Evolutionary conservation across 2,329 filamentous ascomycete genomes (phyloP), one percentile per base, ranked within the genome.

Genomic region (Pseudopyrenochaeta lycopersici): DNA sequence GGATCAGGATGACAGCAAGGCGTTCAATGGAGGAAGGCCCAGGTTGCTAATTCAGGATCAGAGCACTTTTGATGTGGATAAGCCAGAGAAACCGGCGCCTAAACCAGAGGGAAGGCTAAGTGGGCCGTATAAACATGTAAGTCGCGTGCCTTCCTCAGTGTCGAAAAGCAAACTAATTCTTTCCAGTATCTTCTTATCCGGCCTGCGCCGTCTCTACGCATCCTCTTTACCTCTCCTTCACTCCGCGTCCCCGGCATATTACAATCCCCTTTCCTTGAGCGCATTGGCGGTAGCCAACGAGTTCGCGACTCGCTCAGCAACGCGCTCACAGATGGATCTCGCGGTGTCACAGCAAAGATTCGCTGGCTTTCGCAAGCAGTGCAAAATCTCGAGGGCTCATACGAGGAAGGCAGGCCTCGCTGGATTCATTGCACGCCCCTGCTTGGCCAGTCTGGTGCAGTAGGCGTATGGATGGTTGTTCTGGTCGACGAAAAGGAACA

Each of bases 371-470:
- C 67, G 7, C 67, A 72, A 10, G 67, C 71, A 2, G 60, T 69
- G 1, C 41, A 63, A 6, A 51, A 67, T 11, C 80, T 40, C 78
- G 77, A 71, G n/a, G 74, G 74, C 4, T 79, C 82, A 30, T 75
- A 78, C 15, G 82, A 80, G 33, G 79, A 85, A 46, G 89, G 89
- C 0, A 82, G 88, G 15, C 82, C 84, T 43, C 82, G 89, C 38
- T 92, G 90, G 89, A 89, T 92, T 35, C 90, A 92, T 71, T 90
- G 88, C 67, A 92, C 90, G 18, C 90, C 90, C 2, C 76, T 92
- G 3, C 75, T 90, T 3, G 89, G 88, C 2, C 81, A 82, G 36
- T 87, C 87, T 58, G 87, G 88, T 1, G 79, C 84, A 3, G 85
- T 92, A 0, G 90, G 90, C 14, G 89, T 91, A 0, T 92, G 90